These are phyloP conservation scores for Geotrichum fermentans DNA, from an alignment of 1,139 yeast species.

Conservation along the genomic window DNA sequence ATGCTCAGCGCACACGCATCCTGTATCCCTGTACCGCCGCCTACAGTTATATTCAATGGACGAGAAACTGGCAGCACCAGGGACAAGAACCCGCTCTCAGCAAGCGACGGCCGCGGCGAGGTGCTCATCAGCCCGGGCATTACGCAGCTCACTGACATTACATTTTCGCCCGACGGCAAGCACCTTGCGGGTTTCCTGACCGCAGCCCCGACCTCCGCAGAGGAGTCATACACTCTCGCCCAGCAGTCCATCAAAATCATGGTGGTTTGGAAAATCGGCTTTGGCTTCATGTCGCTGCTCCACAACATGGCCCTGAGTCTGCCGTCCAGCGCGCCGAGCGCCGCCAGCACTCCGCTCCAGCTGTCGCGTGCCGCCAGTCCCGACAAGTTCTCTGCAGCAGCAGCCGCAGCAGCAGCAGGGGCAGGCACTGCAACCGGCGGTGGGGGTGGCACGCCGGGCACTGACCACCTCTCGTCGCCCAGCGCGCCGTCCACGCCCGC, in stretches of 20 bases:
- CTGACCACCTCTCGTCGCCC: background rate
- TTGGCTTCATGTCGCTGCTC: slow-evolving; percentile 23
- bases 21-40: slow-evolving; percentile 1
- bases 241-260: background rate
- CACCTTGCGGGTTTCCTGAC: slow-evolving; percentile 24
- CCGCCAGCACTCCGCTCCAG: background rate
- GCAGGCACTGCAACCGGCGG: background rate
- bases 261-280: slow-evolving; percentile 24
- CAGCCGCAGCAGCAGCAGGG: background rate
- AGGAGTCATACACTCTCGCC: background rate
- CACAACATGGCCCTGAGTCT: slow-evolving; percentile 16
- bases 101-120: background rate
- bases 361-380: background rate
- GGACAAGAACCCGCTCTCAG: background rate
- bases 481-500: slow-evolving; percentile 2
- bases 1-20: slow-evolving; percentile 21
- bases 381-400: background rate
- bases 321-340: background rate
- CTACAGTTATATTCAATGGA: too few species aligned
- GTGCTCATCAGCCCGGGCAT: slow-evolving; percentile 13
- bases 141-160: slow-evolving; percentile 10
- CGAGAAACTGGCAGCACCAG: background rate
- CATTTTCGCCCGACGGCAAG: slow-evolving; percentile 31
- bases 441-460: too few species aligned
- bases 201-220: background rate